A percentile compares a stretch with the other conserved stretches of the same genome.
Evolutionary conservation across 2,329 filamentous ascomycete species (phyloP).

Genomic region (Penicillium vulpinum): DNA sequence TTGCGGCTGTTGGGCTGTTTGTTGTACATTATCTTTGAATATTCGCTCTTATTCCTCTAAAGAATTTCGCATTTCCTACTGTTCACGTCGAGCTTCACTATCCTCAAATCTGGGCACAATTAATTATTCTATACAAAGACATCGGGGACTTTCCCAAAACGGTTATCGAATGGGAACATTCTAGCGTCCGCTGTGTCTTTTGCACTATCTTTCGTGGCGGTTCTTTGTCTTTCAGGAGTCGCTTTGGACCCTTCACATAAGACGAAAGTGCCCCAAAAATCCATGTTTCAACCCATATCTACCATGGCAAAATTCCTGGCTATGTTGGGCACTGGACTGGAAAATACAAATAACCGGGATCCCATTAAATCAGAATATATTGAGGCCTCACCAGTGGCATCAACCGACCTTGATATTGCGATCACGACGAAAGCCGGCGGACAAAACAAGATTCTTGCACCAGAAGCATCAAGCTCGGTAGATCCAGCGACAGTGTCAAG

Average conservation of each 20-base stretch:
- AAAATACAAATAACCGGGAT: background rate
- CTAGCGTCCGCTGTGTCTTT: background rate
- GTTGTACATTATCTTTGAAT: background rate
- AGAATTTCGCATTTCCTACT: background rate
- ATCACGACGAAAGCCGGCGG: background rate
- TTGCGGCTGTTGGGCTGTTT: background rate
- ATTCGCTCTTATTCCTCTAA: background rate
- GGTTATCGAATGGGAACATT: background rate
- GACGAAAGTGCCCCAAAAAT: background rate
- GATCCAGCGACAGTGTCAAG: background rate
- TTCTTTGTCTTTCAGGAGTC: background rate
- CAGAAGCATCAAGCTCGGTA: background rate
- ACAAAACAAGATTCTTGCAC: background rate
- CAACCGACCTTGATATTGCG: background rate
- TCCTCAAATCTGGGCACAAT: background rate
- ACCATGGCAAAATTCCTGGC: background rate
- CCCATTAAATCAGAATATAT: background rate
- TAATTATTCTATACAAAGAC: background rate
- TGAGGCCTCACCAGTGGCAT: background rate
- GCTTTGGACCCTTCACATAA: slow-evolving; percentile 2
- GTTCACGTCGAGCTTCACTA: background rate
- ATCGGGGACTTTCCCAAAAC: background rate
- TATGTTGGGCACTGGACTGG: background rate
- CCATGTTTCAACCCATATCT: background rate
- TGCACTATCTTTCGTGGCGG: background rate